Conservation (phyloP, 2,329 filamentous ascomycete species). For the Colletotrichum falcatum region DNA sequence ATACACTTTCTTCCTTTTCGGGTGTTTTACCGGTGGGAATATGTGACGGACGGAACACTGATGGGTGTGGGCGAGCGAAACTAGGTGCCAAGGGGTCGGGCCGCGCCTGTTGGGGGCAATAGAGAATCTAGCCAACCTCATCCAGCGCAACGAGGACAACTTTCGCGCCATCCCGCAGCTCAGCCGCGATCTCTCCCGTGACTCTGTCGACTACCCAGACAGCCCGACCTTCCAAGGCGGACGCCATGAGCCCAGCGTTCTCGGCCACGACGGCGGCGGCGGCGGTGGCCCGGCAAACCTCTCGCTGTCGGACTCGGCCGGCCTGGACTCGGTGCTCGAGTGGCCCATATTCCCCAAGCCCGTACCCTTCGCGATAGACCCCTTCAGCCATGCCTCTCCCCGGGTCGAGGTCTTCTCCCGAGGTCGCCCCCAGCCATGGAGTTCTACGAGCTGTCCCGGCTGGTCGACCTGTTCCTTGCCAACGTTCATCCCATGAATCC, state of each 20-base stretch:
- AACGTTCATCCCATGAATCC: constrained; percentile 39
- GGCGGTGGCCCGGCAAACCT: constrained; percentile 7
- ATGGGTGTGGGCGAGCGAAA: not conserved
- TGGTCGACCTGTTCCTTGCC: constrained; percentile 30
- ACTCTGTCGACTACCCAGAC: constrained; percentile 37
- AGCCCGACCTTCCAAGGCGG: constrained; percentile 22
- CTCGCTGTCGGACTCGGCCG: constrained; percentile 27
- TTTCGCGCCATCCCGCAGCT: constrained; percentile 37
- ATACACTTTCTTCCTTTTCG: too few species aligned
- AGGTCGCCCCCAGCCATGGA: constrained; percentile 35
- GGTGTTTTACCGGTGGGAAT: not conserved
- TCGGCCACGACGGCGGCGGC: constrained; percentile 7
- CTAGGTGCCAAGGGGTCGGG: constrained; percentile 36
- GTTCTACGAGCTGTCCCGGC: constrained; percentile 33
- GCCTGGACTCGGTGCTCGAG: constrained; percentile 39
- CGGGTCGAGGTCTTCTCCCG: constrained; percentile 29
- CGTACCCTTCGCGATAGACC: constrained; percentile 31
- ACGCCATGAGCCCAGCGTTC: constrained; percentile 7
- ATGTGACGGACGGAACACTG: constrained; percentile 23
- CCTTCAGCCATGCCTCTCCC: constrained; percentile 29
- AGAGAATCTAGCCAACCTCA: constrained; percentile 38
- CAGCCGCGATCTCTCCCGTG: constrained; percentile 34
- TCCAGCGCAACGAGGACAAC: constrained; percentile 39
- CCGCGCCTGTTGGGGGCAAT: constrained; percentile 34
- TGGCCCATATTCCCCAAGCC: constrained; percentile 40